Conservation (phyloP, 139 green algal species). For the Raphidocelis subcapitata region DNA sequence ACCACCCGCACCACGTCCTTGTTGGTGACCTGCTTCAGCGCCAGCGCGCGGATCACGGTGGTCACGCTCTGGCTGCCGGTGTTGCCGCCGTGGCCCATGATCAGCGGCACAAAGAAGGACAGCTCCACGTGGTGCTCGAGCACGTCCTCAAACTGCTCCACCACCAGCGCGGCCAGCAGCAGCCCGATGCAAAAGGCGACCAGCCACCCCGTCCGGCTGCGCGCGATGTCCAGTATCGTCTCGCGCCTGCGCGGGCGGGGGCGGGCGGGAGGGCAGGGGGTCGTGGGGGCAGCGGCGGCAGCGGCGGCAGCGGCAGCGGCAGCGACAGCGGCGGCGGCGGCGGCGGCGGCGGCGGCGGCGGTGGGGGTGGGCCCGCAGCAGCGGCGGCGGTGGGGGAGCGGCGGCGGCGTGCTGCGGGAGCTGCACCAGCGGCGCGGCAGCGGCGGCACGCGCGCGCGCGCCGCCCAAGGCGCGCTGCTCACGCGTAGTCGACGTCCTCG, state of each 20-base stretch:
- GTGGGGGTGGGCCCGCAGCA: not conserved
- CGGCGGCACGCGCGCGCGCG: too few species aligned
- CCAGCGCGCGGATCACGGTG: conserved; percentile 63
- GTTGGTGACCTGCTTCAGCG: conserved; percentile 47
- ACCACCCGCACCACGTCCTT: conserved; percentile 47
- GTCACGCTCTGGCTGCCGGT: conserved; percentile 67
- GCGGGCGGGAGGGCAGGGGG: not conserved
- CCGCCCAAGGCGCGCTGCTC: too few species aligned
- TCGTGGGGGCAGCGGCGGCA: not conserved
- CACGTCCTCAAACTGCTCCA: conserved; percentile 68
- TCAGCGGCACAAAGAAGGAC: conserved; percentile 69
- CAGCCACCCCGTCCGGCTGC: conserved; percentile 57
- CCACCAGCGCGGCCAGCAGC: conserved; percentile 62
- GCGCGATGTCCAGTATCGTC: conserved; percentile 32
- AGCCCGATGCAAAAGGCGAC: conserved; percentile 66
- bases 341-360: not conserved
- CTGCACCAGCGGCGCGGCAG: too few species aligned
- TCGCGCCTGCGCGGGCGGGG: conserved; percentile 34
- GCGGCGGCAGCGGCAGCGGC: too few species aligned
- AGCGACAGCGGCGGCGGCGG: not conserved
- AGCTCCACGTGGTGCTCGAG: conserved; percentile 58
- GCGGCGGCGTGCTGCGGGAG: too few species aligned
- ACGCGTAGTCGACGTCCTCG: too few species aligned
- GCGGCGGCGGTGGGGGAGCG: not conserved
- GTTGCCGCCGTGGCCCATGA: conserved; percentile 81